A percentile compares a stretch with the other conserved stretches of the same genome.
These are phyloP conservation scores for Magnusiomyces suaveolens DNA, from an alignment of 1,139 yeast species.

Conservation along the genomic window DNA sequence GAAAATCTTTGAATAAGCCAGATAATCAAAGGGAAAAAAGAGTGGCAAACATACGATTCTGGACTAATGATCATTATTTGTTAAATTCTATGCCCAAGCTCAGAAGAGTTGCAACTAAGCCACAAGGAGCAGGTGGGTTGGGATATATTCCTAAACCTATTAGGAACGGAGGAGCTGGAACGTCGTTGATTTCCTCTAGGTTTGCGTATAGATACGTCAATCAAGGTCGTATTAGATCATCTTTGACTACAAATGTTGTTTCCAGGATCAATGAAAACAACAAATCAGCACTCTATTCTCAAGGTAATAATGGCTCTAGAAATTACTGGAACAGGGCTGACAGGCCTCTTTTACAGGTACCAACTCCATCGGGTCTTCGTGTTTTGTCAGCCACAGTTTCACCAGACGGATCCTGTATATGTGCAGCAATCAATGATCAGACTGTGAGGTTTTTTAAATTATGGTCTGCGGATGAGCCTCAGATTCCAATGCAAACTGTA, in stretches of 20 bases:
- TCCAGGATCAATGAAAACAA: background rate
- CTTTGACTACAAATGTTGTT: background rate
- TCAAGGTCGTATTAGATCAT: background rate
- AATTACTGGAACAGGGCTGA: background rate
- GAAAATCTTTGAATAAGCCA: background rate
- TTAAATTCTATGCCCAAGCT: background rate
- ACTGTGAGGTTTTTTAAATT: conserved; percentile 57
- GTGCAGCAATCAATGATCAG: conserved; percentile 62
- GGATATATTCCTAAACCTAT: background rate
- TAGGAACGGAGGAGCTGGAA: background rate
- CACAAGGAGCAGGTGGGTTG: background rate
- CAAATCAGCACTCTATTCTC: background rate
- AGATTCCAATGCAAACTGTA: conserved; percentile 8
- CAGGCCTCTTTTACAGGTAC: conserved; percentile 40
- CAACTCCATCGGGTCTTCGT: conserved; percentile 42
- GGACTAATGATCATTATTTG: background rate
- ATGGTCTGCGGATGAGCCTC: conserved; percentile 36
- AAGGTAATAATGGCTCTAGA: background rate
- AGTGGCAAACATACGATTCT: background rate
- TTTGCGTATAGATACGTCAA: background rate
- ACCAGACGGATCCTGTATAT: conserved; percentile 47
- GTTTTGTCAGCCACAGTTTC: conserved; percentile 52
- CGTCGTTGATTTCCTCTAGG: background rate
- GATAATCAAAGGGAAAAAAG: background rate
- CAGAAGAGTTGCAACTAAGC: background rate